Evolutionary conservation across 805 yeast species (phyloP).

Genomic region (Allodekkera sacchari): DNA sequence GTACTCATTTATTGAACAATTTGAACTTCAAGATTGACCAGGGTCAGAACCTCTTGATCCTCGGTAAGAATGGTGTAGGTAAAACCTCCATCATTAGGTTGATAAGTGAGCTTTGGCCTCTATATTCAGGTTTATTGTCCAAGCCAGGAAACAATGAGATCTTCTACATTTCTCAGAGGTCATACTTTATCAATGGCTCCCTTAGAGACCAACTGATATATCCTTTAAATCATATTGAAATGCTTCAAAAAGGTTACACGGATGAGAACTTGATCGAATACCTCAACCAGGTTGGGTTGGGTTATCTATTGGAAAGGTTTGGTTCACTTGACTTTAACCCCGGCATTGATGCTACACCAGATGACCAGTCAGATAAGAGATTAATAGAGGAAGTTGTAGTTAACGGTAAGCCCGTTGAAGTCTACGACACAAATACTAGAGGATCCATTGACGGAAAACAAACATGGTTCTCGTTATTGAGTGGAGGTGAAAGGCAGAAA

Average conservation of each 20-base stretch:
- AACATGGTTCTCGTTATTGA: conserved; percentile 77
- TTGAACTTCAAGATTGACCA: conserved; percentile 53
- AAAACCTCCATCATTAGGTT: conserved; percentile 80
- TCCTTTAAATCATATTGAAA: conserved; percentile 71
- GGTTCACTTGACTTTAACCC: conserved; percentile 39
- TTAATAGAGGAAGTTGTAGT: conserved; percentile 19
- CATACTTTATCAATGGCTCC: conserved; percentile 74
- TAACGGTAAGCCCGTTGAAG: conserved; percentile 17
- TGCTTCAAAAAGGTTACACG: conserved; percentile 60
- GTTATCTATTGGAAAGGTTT: conserved; percentile 66
- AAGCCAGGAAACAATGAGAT: conserved; percentile 66
- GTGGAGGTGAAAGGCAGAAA: conserved; percentile 96
- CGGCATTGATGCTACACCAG: conserved; percentile 1
- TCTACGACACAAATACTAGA: conserved; percentile 20
- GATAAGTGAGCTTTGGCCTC: conserved; percentile 87
- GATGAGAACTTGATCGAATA: conserved; percentile 65
- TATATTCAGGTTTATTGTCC: conserved; percentile 70
- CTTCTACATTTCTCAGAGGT: conserved; percentile 75
- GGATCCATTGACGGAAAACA: conserved; percentile 20
- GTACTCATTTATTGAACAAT: conserved; percentile 52
- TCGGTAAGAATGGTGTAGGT: conserved; percentile 88
- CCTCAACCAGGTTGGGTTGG: conserved; percentile 69
- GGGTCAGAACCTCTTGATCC: conserved; percentile 64
- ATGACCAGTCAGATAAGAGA: conserved; percentile 6
- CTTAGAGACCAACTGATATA: conserved; percentile 87